Evolutionary conservation across 2,329 filamentous ascomycete genomes (phyloP).

Genomic region (Bertia moriformis): DNA sequence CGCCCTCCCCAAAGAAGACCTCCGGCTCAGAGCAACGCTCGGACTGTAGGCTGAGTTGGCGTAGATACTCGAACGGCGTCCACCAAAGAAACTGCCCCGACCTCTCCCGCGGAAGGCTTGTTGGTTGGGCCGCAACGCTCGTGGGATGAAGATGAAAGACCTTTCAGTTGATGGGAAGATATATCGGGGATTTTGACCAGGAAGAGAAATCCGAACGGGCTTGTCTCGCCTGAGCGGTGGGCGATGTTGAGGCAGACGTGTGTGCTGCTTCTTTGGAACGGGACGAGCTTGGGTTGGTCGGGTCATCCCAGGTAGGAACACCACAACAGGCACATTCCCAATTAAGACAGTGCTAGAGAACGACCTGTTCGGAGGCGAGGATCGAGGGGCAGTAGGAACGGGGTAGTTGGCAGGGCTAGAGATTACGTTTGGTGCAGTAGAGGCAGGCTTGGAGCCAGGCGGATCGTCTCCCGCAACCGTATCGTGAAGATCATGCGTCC

Average conservation of each 20-base stretch:
- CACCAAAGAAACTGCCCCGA: neutral
- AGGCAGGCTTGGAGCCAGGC: constrained; percentile 30
- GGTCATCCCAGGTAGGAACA: constrained; percentile 65
- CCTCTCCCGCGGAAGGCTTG: constrained; percentile 55
- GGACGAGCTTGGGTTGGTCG: constrained; percentile 57
- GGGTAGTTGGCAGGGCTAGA: constrained; percentile 10
- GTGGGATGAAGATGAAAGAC: constrained; percentile 95
- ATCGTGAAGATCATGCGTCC: constrained; percentile 93
- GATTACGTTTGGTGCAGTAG: too few species aligned
- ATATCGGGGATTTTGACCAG: constrained; percentile 65
- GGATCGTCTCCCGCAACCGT: constrained; percentile 30
- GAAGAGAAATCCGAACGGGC: constrained; percentile 83
- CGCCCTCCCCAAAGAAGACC: constrained; percentile 55
- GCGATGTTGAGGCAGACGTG: constrained; percentile 82
- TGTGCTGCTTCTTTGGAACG: constrained; percentile 77
- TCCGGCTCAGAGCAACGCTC: constrained; percentile 70
- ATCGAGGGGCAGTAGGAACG: constrained; percentile 41
- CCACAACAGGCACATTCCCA: constrained; percentile 72
- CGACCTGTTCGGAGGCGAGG: constrained; percentile 54
- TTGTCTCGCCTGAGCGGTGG: constrained; percentile 91
- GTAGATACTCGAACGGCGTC: constrained; percentile 36
- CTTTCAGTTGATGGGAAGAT: constrained; percentile 81
- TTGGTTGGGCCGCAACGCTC: constrained; percentile 83
- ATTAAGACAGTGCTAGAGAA: constrained; percentile 75
- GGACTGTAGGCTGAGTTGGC: constrained; percentile 67